Percentiles rank a stretch among this genome's conserved stretches.
Evolutionary conservation across 139 green algal species (phyloP).

Genomic region (Mesostigma viride): DNA sequence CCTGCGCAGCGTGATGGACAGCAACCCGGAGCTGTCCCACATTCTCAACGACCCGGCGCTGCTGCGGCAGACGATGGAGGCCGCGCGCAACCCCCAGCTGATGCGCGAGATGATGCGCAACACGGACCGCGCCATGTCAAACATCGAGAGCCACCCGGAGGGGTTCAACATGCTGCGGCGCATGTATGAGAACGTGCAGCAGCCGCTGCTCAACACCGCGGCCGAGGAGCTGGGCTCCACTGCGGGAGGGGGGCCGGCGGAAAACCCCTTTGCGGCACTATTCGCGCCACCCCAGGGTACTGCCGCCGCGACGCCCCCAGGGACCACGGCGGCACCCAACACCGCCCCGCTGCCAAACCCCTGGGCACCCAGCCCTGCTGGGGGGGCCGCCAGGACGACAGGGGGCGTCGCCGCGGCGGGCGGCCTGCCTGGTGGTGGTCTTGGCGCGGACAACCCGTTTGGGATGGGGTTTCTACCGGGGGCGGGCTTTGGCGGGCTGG

Average conservation of each 20-base stretch:
- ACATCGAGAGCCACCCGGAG: slow-evolving; percentile 87
- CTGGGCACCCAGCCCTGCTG: slow-evolving; percentile 49
- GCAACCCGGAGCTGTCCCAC: slow-evolving; percentile 78
- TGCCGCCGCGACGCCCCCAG: slow-evolving; percentile 5
- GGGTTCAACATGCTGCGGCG: slow-evolving; percentile 87
- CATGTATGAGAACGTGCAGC: slow-evolving; percentile 78
- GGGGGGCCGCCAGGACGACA: background rate
- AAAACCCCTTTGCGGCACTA: slow-evolving; percentile 51
- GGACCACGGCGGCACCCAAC: slow-evolving; percentile 44
- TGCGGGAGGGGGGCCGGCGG: slow-evolving; percentile 3
- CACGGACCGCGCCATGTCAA: slow-evolving; percentile 61
- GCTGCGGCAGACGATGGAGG: slow-evolving; percentile 64
- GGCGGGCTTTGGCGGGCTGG: slow-evolving; percentile 25
- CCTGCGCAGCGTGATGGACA: slow-evolving; percentile 66
- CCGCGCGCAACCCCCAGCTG: slow-evolving; percentile 75
- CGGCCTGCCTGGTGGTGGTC: slow-evolving; percentile 7
- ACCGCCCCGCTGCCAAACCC: slow-evolving; percentile 87
- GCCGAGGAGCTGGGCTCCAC: slow-evolving; percentile 5
- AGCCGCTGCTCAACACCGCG: slow-evolving; percentile 68
- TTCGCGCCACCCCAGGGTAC: slow-evolving; percentile 19
- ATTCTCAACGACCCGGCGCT: slow-evolving; percentile 77
- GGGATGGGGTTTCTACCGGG: slow-evolving; percentile 12
- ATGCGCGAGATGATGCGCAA: slow-evolving; percentile 87
- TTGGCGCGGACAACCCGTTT: slow-evolving; percentile 7
- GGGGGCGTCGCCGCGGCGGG: background rate